Evolutionary conservation across 208 protist species (phyloP), one percentile per base, ranked within the genome.

Genomic region (Tritrichomonas foetus): DNA sequence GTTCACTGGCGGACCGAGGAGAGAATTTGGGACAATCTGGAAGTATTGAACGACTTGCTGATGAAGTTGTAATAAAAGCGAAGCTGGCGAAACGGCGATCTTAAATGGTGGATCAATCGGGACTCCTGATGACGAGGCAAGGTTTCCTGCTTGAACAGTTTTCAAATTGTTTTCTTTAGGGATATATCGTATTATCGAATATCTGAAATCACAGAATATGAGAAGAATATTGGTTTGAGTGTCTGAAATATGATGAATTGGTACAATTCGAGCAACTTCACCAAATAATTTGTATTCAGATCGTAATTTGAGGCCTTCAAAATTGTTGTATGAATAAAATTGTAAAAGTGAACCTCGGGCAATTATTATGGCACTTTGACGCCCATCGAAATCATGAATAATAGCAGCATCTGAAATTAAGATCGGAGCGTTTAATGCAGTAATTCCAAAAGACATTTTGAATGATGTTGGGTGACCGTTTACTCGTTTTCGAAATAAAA

Each of bases 211-310:
- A 13, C n/a, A 89, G 25, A 89, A 57, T 39, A 89, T 55, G 20
- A 89, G 16, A 44, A 89, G 44, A 33, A 89, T 33, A 61, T 89
- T 89, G 33, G 41, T 14, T 89, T 89, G 78, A 36, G 78, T 39
- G 27, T 89, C 78, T 5, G n/a, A 8, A 39, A n/a, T 20, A 57
- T 53, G 47, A 3, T n/a, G 1, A 27, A 89, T 22, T n/a, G 78
- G 78, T 5, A 89, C 47, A 22, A 89, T 9, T 3, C 47, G 78
- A 20, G 47, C 41, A 89, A 89, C 16, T 20, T 89, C 47, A 39
- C 78, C 78, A 61, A 89, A 89, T 89, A 89, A 8, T 61, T 39
- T 44, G 30, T 57, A 89, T 57, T 89, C 47, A 53, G 9, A n/a
- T 20, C 0, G 25, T 61, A 89, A 89, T 39, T 33, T 89, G 44